Base-by-base conservation (phyloP, 2,329 filamentous ascomycete genomes). In the Diatrype stigma region DNA sequence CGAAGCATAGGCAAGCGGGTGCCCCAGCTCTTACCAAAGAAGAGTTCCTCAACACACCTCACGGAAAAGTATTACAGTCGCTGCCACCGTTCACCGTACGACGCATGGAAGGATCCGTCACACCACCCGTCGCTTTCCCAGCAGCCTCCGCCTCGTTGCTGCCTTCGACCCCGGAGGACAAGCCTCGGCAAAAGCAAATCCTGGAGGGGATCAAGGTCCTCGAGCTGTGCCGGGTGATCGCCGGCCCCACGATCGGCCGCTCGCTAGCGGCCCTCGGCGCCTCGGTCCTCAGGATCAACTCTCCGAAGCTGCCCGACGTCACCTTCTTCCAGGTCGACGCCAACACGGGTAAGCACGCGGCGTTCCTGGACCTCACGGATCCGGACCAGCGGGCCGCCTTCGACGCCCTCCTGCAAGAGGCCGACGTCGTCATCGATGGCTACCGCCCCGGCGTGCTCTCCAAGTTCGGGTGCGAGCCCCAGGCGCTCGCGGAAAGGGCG, bases 211-310 rank as follows among this genome's bases (percentile, higher is more conserved):
- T 90, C 64, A 86, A 85, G 56, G 86, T 91, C 6, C 76, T 91
- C 5, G 88, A 92, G 63, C 71, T 91, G 28, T 88, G 86, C 62
- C 82, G 87, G 38, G 84, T 90, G 60, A 89, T 91, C 56, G 87
- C 87, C 3, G 87, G 86, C 0, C 87, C 87, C n/a, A 81, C 84
- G 4, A 84, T 90, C 57, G 82, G 82, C 3, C 80, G 86, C 28
- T 84, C 84, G 2, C 76, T 91, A 0, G 86, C 84, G n/a, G 87
- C 89, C 55, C 86, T 90, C 62, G 88, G 88, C 2, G 87, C 87
- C 7, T 80, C 85, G 48, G 86, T 91, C 1, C 75, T 91, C 57
- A 87, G 89, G 60, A 75, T 90, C 44, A 90, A 86, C 2, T 82
- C 81, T 7, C 79, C 84, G 0, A 72, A 81, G 44, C 73, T 90